Percentiles rank a stretch among this genome's conserved stretches.
These are phyloP conservation scores for Phytophthora europaea DNA, from an alignment of 352 stramenopile genomes.

Conservation along the genomic window DNA sequence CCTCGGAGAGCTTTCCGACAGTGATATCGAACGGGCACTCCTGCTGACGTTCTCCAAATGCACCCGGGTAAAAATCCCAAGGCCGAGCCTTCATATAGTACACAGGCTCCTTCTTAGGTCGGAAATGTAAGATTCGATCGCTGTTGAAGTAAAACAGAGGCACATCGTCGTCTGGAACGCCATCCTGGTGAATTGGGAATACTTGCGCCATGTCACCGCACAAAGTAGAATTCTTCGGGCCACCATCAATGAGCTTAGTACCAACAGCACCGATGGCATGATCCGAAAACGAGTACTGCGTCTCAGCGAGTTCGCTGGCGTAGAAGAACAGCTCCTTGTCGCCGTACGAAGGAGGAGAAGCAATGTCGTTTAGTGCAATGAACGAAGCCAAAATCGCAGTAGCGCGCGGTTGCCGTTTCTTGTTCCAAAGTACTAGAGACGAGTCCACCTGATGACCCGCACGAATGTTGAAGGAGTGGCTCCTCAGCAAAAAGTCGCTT, in stretches of 20 bases:
- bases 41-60: slow-evolving; percentile 38
- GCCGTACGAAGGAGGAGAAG: slow-evolving; percentile 48
- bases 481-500: slow-evolving; percentile 38
- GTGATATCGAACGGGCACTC: slow-evolving; percentile 51
- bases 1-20: slow-evolving; percentile 34
- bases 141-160: slow-evolving; percentile 57
- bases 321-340: slow-evolving; percentile 64
- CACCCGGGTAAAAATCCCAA: slow-evolving; percentile 48
- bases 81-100: slow-evolving; percentile 43
- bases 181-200: slow-evolving; percentile 35
- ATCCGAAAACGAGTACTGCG: slow-evolving; percentile 43
- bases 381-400: slow-evolving; percentile 55
- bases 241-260: slow-evolving; percentile 22
- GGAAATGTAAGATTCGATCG: slow-evolving; percentile 45
- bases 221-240: slow-evolving; percentile 33
- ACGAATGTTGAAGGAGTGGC: slow-evolving; percentile 48
- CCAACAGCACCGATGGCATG: slow-evolving; percentile 50
- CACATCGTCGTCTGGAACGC: slow-evolving; percentile 29
- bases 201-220: slow-evolving; percentile 58
- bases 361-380: slow-evolving; percentile 30
- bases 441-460: slow-evolving; percentile 55
- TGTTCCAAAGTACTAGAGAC: slow-evolving; percentile 59
- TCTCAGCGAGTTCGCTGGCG: slow-evolving; percentile 56
- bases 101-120: slow-evolving; percentile 32
- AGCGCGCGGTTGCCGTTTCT: slow-evolving; percentile 42